A percentile compares a stretch with the other conserved stretches of the same genome.
Conservation (phyloP, 768 basidiomycete species). For the Psilocybe azurescens region DNA sequence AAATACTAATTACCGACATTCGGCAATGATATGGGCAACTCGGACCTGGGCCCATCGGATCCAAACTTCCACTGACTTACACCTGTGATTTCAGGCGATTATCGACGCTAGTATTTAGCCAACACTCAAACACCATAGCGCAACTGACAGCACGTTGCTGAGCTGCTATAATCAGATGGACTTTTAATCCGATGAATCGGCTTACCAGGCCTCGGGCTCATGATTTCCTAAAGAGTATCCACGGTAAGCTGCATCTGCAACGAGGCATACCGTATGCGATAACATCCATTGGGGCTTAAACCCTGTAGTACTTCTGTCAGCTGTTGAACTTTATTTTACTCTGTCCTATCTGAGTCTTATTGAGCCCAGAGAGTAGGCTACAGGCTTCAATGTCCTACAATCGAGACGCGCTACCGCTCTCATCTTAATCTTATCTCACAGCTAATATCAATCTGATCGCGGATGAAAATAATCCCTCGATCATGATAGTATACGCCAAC, state of each 20-base stretch:
- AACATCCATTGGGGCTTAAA: background rate
- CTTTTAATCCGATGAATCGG: background rate
- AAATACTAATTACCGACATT: background rate
- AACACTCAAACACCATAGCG: background rate
- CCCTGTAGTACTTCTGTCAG: background rate
- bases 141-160: background rate
- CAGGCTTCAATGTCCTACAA: background rate
- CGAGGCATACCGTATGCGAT: slow-evolving; percentile 4
- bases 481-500: background rate
- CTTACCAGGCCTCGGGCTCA: slow-evolving; percentile 3
- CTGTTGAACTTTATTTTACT: background rate
- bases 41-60: background rate
- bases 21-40: background rate
- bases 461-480: background rate
- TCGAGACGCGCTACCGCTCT: background rate
- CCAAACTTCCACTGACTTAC: background rate
- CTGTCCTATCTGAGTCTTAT: background rate
- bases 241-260: slow-evolving; percentile 1
- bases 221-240: slow-evolving; percentile 4
- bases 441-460: background rate
- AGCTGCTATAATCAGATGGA: background rate
- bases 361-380: background rate
- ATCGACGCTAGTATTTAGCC: background rate
- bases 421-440: background rate
- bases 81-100: background rate